phyloP scores from a whole-genome alignment of 139 green algal species.

The Picochlorum sp. region DNA sequence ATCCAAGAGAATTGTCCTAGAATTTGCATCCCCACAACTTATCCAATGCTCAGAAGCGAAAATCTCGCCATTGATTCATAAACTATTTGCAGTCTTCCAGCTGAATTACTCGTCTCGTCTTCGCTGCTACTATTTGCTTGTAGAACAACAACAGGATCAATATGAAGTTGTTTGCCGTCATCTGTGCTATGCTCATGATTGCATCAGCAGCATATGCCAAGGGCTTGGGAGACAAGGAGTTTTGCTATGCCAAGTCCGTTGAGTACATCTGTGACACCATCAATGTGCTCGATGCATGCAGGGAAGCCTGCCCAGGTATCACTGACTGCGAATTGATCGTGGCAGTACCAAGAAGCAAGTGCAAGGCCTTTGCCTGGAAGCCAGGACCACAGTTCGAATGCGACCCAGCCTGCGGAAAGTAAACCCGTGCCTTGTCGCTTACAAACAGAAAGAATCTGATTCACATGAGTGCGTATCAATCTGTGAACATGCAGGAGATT shows the following conservation, averaged over 20 bases:
- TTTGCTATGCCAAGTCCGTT: neutral
- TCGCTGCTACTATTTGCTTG: too few relatives aligned
- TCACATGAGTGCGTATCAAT: too few relatives aligned
- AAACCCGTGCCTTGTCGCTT: neutral
- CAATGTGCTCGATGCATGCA: neutral
- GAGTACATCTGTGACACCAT: neutral
- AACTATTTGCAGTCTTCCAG: too few relatives aligned
- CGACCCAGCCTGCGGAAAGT: neutral
- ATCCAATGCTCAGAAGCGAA: too few relatives aligned
- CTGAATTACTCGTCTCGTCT: too few relatives aligned
- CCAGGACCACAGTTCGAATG: neutral
- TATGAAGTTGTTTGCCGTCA: neutral
- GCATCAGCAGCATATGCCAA: neutral
- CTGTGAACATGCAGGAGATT: too few relatives aligned
- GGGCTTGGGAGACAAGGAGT: neutral
- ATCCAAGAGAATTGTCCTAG: too few relatives aligned
- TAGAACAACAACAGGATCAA: too few relatives aligned
- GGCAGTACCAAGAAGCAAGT: neutral
- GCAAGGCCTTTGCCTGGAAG: neutral
- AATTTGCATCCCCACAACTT: too few relatives aligned
- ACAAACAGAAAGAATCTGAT: too few relatives aligned
- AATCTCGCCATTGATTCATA: too few relatives aligned
- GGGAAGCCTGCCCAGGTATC: neutral
- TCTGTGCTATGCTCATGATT: neutral
- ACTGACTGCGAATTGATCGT: neutral